These are phyloP conservation scores for Pleurotus sapidus DNA, from an alignment of 768 basidiomycete genomes.

Conservation along the genomic window DNA sequence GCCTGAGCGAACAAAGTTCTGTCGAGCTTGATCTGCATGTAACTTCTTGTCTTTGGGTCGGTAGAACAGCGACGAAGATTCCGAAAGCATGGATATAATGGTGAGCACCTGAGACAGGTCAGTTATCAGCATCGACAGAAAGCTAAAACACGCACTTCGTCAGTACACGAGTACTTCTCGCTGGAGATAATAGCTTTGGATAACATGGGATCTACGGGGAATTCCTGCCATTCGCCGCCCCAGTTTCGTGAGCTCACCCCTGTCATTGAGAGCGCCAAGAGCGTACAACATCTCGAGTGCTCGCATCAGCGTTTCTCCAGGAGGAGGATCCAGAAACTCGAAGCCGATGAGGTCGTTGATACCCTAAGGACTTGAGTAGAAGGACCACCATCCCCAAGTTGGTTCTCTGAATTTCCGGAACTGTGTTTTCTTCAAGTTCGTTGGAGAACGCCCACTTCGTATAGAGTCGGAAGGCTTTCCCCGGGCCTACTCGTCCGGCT, in stretches of 20 bases:
- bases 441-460: constrained; percentile 98
- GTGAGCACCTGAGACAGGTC: constrained; percentile 69
- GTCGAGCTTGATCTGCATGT: constrained; percentile 95
- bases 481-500: constrained; percentile 96
- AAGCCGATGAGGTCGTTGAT: constrained; percentile 99
- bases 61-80: constrained; percentile 93
- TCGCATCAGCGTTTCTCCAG: constrained; percentile 95
- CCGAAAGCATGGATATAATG: constrained; percentile 96
- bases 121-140: background rate
- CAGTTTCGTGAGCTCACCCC: constrained; percentile 95
- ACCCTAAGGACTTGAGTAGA: constrained; percentile 92
- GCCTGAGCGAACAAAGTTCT: constrained; percentile 93
- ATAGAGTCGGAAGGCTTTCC: constrained; percentile 97
- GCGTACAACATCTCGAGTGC: constrained; percentile 94
- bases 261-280: constrained; percentile 92
- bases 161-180: constrained; percentile 91
- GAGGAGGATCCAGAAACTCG: constrained; percentile 98
- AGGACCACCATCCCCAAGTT: constrained; percentile 96
- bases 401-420: constrained; percentile 98
- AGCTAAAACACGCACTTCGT: constrained; percentile 64
- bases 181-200: constrained; percentile 96
- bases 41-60: constrained; percentile 98
- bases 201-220: constrained; percentile 97
- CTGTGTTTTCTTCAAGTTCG: constrained; percentile 94
- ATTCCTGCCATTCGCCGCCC: constrained; percentile 98